Base-by-base conservation (phyloP, 2,329 filamentous ascomycete genomes). In the Penicillium sp. region DNA sequence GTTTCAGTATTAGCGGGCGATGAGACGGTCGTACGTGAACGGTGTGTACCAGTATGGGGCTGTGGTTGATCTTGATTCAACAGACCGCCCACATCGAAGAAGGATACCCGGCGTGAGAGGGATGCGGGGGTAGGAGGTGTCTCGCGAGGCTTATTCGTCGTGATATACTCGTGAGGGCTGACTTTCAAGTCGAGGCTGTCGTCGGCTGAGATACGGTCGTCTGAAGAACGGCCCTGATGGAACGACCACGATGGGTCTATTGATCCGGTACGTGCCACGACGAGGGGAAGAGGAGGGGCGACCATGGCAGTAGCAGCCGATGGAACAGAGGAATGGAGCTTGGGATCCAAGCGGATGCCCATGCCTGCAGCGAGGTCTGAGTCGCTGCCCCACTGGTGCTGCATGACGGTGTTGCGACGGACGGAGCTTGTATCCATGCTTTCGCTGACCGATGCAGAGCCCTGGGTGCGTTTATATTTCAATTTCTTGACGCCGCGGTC, bases 401-500 rank as follows among this genome's bases (percentile, higher is more conserved):
- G 74, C 40, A 86, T 85, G 35, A 87, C 74, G 1, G 88, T 91
- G 28, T 68, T 63, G 31, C 72, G 68, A 36, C 73, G 68, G 2
- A 69, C 58, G 38, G 64, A 71, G 46, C 67, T 71, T 43, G 69
- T 64, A 35, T 73, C 71, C 49, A 75, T 65, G 50, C 69, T 71
- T 57, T 83, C 80, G 35, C 72, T 75, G 3, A 78, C 74, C 14
- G 79, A 83, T 13, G 65, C 74, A 65, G 52, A 76, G 6, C 60
- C 69, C 18, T 62, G 42, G 2, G 48, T 60, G 68, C 62, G 68
- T 44, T 87, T 86, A 74, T 89, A 96, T 67, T 90, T 94, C 50
- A 81, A 81, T 73, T 95, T 96, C 78, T 97, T 97, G 36, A 91
- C 77, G 24, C 94, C 94, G 47, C 90, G 83, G 68, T 97, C 92